Evolutionary conservation across 2,329 filamentous ascomycete species (phyloP).

Genomic region (Fonsecaea multimorphosa): DNA sequence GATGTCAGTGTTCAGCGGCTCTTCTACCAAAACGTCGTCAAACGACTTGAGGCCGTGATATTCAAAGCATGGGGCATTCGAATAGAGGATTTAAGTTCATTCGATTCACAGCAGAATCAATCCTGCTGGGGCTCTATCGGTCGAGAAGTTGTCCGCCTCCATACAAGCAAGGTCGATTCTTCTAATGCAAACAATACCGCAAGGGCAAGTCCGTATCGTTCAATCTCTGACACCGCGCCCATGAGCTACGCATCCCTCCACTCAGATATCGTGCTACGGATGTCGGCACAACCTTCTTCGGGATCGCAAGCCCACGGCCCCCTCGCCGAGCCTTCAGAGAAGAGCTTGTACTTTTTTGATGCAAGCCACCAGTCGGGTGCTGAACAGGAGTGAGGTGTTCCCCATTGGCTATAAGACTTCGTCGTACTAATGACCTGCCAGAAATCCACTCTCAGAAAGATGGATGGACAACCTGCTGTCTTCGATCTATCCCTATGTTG

Average conservation of each 20-base stretch:
- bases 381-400: constrained; percentile 12
- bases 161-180: constrained; percentile 19
- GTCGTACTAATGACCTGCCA: constrained; percentile 8
- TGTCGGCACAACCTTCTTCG: constrained; percentile 17
- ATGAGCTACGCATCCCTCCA: constrained; percentile 16
- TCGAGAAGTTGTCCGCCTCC: constrained; percentile 33
- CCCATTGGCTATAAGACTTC: constrained; percentile 9
- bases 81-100: constrained; percentile 39
- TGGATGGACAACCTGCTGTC: constrained; percentile 13
- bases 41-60: constrained; percentile 42
- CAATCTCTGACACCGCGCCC: constrained; percentile 19
- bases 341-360: constrained; percentile 16
- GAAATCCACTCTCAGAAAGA: constrained; percentile 9
- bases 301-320: constrained; percentile 8
- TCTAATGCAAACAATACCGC: constrained; percentile 17
- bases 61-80: constrained; percentile 41
- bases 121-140: constrained; percentile 39
- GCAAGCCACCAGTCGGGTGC: constrained; percentile 9
- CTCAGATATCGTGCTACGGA: constrained; percentile 17
- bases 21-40: constrained; percentile 43
- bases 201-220: constrained; percentile 11
- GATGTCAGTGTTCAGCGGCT: constrained; percentile 40
- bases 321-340: constrained; percentile 10
- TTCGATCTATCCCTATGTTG: constrained; percentile 11
- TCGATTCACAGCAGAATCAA: constrained; percentile 38